Evolutionary conservation across 2,329 filamentous ascomycete genomes (phyloP), one percentile per base, ranked within the genome.

Genomic region (Graphilbum ipis-grandicollis): DNA sequence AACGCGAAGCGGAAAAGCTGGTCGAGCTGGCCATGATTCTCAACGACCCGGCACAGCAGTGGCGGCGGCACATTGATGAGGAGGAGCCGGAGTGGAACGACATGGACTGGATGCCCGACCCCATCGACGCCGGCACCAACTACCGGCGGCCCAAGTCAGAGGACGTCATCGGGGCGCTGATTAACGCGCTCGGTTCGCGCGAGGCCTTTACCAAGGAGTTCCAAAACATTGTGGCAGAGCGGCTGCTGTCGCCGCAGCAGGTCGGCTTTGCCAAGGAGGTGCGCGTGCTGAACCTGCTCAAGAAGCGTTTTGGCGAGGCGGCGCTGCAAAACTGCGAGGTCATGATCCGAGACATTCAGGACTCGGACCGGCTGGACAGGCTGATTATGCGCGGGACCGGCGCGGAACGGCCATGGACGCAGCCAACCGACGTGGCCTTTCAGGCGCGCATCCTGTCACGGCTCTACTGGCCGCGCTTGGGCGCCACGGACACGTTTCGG

Each of bases 131-230:
- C 2, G 85, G 84, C 9, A 79, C 84, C 34, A 83, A 94, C 51
- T 94, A 93, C 60, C 84, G 81, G 50, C 79, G 85, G 40, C 82
- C 83, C 10, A 92, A 82, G 53, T 81, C 75, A 31, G 81, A 86
- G 44, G 90, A 98, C 54, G 54, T 96, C 12, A 84, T 96, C 39
- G 85, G 85, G 36, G 93, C 85, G 36, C 63, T 98, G 31, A 81
- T 96, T 46, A 79, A 75, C 40, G 73, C 93, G 0, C 81, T 93
- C 46, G 88, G 93, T 12, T 79, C 80, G 15, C 83, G 86, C 46
- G 88, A 94, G 36, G 71, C 79, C 33, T 96, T 96, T 51, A 90
- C 94, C 56, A 92, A 85, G 47, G 88, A 96, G 53, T 79, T 98
- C 43, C 85, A 93, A 50, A 75, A 68, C 37, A 82, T 93, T 31